Conservation (phyloP, 352 stramenopile genomes). For the Phytophthora agathidicida region DNA sequence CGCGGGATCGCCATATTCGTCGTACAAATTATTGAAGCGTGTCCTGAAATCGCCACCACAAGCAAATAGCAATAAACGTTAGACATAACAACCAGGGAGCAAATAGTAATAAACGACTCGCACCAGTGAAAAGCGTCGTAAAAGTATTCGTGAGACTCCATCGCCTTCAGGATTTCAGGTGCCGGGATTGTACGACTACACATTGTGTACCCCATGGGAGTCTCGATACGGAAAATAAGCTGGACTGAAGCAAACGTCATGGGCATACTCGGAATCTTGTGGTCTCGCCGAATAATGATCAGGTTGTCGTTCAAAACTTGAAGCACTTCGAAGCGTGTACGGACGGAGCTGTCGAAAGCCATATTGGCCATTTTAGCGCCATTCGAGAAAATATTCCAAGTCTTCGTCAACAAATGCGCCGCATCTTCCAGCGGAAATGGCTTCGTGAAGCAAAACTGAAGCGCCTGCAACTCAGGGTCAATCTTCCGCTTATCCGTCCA, state of each 20-base stretch:
- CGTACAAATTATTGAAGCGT: constrained; percentile 55
- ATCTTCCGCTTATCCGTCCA: constrained; percentile 57
- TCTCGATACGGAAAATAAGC: constrained; percentile 63
- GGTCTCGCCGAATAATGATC: constrained; percentile 56
- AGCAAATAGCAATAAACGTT: background rate
- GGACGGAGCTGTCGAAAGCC: constrained; percentile 49
- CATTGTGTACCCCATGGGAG: constrained; percentile 50
- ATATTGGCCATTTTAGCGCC: constrained; percentile 39
- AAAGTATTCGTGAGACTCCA: constrained; percentile 55
- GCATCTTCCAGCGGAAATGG: constrained; percentile 36
- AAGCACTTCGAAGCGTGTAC: constrained; percentile 50
- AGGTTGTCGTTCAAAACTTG: constrained; percentile 59
- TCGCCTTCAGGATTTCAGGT: constrained; percentile 46
- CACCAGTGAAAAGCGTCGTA: constrained; percentile 65
- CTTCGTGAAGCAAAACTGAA: constrained; percentile 51
- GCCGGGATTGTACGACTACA: constrained; percentile 59
- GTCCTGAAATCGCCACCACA: constrained; percentile 24
- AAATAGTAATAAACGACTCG: background rate
- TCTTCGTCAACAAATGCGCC: constrained; percentile 33
- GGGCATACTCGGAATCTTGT: constrained; percentile 44
- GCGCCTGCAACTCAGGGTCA: constrained; percentile 21
- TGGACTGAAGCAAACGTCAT: constrained; percentile 59
- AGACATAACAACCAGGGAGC: background rate
- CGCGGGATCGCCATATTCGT: constrained; percentile 35
- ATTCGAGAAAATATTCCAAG: constrained; percentile 50